Evolutionary conservation across 768 basidiomycete species (phyloP).

Genomic region (Cubamyces lactineus): DNA sequence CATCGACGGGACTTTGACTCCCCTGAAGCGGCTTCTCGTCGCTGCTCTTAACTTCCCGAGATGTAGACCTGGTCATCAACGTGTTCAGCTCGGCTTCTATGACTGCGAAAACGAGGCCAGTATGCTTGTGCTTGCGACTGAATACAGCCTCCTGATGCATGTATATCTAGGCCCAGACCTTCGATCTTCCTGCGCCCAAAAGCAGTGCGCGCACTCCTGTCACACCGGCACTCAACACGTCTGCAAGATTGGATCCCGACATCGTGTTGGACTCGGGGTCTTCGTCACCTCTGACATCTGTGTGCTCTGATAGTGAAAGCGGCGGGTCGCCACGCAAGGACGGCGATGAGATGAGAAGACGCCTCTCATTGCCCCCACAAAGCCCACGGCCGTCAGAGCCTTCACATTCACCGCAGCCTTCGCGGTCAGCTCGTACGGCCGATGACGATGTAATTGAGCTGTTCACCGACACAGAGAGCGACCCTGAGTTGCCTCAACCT

Average conservation of each 20-base stretch:
- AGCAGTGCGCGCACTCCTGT: background rate
- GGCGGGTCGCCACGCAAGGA: too few species aligned
- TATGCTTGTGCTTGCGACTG: background rate
- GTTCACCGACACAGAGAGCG: background rate
- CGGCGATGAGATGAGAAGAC: too few species aligned
- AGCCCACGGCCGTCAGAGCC: too few species aligned
- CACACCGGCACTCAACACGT: background rate
- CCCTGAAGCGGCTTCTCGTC: conserved; percentile 43
- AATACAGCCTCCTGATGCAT: background rate
- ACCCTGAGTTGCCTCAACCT: background rate
- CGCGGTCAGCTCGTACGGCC: background rate
- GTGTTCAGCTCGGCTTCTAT: conserved; percentile 60
- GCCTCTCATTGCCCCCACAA: too few species aligned
- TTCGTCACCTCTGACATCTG: background rate
- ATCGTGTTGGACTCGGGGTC: background rate
- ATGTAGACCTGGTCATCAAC: conserved; percentile 50
- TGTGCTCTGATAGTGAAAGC: background rate
- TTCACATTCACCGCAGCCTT: background rate
- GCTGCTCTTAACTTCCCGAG: conserved; percentile 51
- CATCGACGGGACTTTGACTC: background rate
- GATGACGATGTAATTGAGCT: background rate
- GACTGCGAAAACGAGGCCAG: conserved; percentile 38
- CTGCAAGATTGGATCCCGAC: background rate
- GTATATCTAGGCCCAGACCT: background rate
- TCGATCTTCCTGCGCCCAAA: background rate